A percentile compares a stretch with the other conserved stretches of the same genome.
Evolutionary conservation across 371 early-diverging fungal species (phyloP).

Genomic region (Dichotomocladium elegans): DNA sequence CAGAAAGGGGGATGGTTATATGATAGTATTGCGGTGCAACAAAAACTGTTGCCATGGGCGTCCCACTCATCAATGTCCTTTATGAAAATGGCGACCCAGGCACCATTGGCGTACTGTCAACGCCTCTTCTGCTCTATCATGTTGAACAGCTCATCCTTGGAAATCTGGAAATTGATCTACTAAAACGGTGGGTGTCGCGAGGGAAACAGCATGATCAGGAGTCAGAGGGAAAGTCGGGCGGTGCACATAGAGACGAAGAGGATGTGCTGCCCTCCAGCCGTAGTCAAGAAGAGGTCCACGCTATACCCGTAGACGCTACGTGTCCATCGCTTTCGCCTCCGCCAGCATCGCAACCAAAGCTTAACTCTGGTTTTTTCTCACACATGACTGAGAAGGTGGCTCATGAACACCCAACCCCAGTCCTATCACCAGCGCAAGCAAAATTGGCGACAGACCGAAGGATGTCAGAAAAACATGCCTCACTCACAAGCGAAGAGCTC

Average conservation of each 20-base stretch:
- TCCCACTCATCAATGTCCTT: conserved; percentile 73
- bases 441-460: background rate
- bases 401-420: too few species aligned
- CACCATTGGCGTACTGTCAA: conserved; percentile 59
- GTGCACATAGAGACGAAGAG: conserved; percentile 5
- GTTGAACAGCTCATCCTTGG: conserved; percentile 70
- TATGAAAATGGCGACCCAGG: conserved; percentile 49
- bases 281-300: background rate
- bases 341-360: background rate
- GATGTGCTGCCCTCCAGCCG: background rate
- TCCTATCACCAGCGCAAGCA: background rate
- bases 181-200: conserved; percentile 48
- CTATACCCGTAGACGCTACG: too few species aligned
- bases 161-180: conserved; percentile 46
- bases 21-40: conserved; percentile 64
- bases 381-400: too few species aligned
- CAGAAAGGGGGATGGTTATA: too few species aligned
- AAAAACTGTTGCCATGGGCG: conserved; percentile 76
- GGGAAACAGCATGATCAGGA: conserved; percentile 14
- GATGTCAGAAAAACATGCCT: background rate
- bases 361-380: too few species aligned
- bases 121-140: conserved; percentile 71
- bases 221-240: background rate
- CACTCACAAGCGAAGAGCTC: background rate
- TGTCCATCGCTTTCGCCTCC: background rate